Evolutionary conservation across 768 basidiomycete species (phyloP).

Genomic region (Boletus patriciae): DNA sequence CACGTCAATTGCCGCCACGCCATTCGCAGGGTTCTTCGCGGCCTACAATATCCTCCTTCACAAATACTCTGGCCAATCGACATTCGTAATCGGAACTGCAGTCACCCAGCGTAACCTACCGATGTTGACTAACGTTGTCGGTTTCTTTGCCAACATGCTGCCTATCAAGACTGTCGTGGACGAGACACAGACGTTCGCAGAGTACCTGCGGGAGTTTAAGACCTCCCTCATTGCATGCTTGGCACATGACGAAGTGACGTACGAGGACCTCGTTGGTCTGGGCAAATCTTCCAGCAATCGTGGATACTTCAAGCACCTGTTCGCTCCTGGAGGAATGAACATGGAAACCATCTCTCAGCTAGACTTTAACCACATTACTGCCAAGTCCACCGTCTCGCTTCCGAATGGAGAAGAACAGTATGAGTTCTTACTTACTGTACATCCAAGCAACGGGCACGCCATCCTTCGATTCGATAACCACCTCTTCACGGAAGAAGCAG

Average conservation of each 20-base stretch:
- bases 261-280: constrained; percentile 31
- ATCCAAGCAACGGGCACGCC: constrained; percentile 24
- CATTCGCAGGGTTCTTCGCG: constrained; percentile 34
- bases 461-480: constrained; percentile 32
- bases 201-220: constrained; percentile 28
- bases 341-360: constrained; percentile 27
- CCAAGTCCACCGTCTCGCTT: constrained; percentile 21
- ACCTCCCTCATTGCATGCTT: constrained; percentile 22
- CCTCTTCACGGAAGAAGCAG: constrained; percentile 29
- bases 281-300: constrained; percentile 26
- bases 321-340: constrained; percentile 32
- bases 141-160: constrained; percentile 34
- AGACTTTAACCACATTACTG: constrained; percentile 12
- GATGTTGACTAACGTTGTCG: constrained; percentile 27
- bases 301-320: constrained; percentile 34
- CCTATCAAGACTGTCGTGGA: constrained; percentile 31
- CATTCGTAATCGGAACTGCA: constrained; percentile 31
- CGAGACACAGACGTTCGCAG: constrained; percentile 24
- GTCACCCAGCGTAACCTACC: constrained; percentile 33
- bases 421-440: constrained; percentile 25
- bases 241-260: constrained; percentile 30
- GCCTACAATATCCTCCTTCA: constrained; percentile 35
- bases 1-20: constrained; percentile 18
- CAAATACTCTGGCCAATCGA: constrained; percentile 33
- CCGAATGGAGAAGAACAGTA: constrained; percentile 32